Conservation (phyloP, 257 asterid species). For the Verbascum thapsus region DNA sequence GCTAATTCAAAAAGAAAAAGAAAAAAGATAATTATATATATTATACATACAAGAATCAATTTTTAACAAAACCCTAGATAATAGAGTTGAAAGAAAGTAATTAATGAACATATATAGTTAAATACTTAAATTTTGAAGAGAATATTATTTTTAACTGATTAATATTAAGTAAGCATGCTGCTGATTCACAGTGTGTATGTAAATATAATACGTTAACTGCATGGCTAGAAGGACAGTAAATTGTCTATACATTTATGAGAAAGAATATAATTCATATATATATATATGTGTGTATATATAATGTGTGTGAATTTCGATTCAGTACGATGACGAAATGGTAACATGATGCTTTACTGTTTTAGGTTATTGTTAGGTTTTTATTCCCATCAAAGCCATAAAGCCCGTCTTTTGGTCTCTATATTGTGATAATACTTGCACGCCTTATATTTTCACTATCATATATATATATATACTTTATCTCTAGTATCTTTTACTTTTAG, state of each 20-base stretch:
- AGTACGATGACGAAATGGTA: conserved; percentile 31
- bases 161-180: too few relatives aligned
- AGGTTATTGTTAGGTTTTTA: conserved; percentile 35
- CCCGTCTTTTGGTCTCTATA: conserved; percentile 28
- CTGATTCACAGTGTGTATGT: too few relatives aligned
- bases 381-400: conserved; percentile 51
- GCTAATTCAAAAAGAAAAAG: neutral
- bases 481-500: neutral
- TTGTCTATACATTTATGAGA: neutral
- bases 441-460: conserved; percentile 22
- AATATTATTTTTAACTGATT: too few relatives aligned
- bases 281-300: too few relatives aligned
- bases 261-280: conserved; percentile 16
- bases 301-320: conserved; percentile 20
- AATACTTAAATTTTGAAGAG: too few relatives aligned
- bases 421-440: conserved; percentile 38
- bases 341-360: conserved; percentile 33
- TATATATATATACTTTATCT: neutral
- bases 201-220: too few relatives aligned
- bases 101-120: too few relatives aligned
- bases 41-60: too few relatives aligned
- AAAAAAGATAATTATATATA: too few relatives aligned
- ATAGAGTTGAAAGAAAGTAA: neutral
- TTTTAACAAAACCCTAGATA: conserved; percentile 15
- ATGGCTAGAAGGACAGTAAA: neutral